phyloP scores from a whole-genome alignment of 2,329 filamentous ascomycete species.

The Fusarium beomiforme region DNA sequence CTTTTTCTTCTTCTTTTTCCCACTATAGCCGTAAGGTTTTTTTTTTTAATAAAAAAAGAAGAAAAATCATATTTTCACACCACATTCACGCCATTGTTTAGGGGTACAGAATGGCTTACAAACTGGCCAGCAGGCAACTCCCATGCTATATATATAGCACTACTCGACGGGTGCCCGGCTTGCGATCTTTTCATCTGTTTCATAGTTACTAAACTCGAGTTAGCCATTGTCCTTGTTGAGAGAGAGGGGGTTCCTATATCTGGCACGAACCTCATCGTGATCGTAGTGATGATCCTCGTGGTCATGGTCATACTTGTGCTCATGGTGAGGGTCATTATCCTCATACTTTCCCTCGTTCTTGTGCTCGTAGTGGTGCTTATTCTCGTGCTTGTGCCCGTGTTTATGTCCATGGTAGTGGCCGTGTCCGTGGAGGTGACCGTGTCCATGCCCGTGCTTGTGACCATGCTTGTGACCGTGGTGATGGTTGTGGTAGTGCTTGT shows the following conservation, averaged over 20 bases:
- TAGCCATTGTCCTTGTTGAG: background rate
- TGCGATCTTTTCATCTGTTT: background rate
- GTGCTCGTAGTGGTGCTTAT: background rate
- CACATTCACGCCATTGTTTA: too few species aligned
- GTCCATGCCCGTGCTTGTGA: slow-evolving; percentile 1
- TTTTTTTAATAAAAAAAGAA: too few species aligned
- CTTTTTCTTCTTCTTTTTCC: too few species aligned
- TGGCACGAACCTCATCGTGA: slow-evolving; percentile 4
- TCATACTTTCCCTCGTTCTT: background rate
- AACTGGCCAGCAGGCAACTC: too few species aligned
- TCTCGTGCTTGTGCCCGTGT: slow-evolving; percentile 1
- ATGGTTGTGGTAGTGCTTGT: slow-evolving; percentile 16
- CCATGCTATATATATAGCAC: too few species aligned
- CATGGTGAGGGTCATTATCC: background rate
- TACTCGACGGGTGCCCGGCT: background rate
- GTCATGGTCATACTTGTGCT: background rate
- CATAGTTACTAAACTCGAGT: background rate
- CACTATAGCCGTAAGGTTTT: too few species aligned
- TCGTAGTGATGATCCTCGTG: background rate
- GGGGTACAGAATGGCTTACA: too few species aligned
- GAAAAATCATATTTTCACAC: too few species aligned
- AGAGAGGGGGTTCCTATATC: background rate
- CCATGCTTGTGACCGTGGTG: background rate
- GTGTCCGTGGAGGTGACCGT: background rate
- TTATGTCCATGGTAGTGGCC: background rate